These are phyloP conservation scores for Torulaspora indica DNA, from an alignment of 805 yeast species.

Conservation along the genomic window DNA sequence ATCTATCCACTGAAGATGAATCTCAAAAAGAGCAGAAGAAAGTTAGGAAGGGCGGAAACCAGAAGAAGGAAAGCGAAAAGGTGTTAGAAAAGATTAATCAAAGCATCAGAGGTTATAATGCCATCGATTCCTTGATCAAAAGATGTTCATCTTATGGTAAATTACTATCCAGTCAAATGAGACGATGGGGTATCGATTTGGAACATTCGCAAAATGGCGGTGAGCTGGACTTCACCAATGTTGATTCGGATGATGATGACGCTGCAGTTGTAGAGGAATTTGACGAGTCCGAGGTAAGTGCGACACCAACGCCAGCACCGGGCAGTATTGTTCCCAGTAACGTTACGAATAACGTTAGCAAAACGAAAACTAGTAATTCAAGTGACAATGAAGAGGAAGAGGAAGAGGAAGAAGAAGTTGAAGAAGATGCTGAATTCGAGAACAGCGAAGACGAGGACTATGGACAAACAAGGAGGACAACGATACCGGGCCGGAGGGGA, in stretches of 20 bases:
- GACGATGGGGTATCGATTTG: constrained; percentile 82
- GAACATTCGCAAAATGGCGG: constrained; percentile 49
- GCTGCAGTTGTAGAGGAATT: constrained; percentile 31
- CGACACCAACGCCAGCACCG: constrained; percentile 20
- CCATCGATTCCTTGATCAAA: constrained; percentile 87
- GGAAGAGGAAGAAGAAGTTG: constrained; percentile 35
- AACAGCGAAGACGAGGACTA: constrained; percentile 29
- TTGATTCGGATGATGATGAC: constrained; percentile 34
- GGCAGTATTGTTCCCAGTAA: background rate
- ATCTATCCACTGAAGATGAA: constrained; percentile 41
- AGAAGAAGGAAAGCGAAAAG: constrained; percentile 64
- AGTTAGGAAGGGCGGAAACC: constrained; percentile 41
- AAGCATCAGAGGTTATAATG: constrained; percentile 82
- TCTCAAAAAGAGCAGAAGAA: constrained; percentile 23
- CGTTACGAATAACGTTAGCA: background rate
- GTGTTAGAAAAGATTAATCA: constrained; percentile 64
- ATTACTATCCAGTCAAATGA: constrained; percentile 64
- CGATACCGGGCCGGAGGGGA: constrained; percentile 9
- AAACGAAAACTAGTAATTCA: background rate
- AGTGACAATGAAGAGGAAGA: constrained; percentile 34
- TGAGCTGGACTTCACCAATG: constrained; percentile 29
- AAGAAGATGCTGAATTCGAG: constrained; percentile 28
- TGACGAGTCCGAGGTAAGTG: constrained; percentile 30
- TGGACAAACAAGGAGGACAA: constrained; percentile 28
- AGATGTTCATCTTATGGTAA: constrained; percentile 77